These are phyloP conservation scores for Microcyclosporella mali DNA, from an alignment of 2,329 filamentous ascomycete species.

Conservation along the genomic window DNA sequence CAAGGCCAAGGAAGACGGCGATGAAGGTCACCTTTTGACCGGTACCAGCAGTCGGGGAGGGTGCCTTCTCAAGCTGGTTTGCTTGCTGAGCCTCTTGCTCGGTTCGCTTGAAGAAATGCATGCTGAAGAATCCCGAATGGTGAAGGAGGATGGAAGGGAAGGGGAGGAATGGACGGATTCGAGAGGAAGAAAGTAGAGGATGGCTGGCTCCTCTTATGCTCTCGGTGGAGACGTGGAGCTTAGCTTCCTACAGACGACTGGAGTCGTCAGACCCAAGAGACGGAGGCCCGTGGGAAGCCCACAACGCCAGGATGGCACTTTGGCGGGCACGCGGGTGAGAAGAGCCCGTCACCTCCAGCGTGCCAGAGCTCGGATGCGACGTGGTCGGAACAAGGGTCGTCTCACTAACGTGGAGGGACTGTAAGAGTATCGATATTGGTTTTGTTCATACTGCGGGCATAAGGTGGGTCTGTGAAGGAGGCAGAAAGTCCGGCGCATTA, in stretches of 20 bases:
- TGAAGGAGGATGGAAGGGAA: slow-evolving; percentile 2
- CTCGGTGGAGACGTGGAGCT: slow-evolving; percentile 1
- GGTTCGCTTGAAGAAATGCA: slow-evolving; percentile 31
- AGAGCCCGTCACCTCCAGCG: slow-evolving; percentile 12
- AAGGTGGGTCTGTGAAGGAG: slow-evolving; percentile 4
- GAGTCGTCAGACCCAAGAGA: slow-evolving; percentile 15
- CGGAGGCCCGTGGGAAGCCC: slow-evolving; percentile 18
- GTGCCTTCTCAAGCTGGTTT: slow-evolving; percentile 27
- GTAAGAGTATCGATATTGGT: too few relatives aligned
- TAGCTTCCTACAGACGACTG: slow-evolving; percentile 5
- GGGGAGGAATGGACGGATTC: too few relatives aligned
- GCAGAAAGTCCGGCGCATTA: too few relatives aligned
- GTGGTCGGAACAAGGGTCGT: slow-evolving; percentile 11
- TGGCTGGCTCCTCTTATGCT: slow-evolving; percentile 7
- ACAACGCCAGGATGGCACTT: slow-evolving; percentile 11
- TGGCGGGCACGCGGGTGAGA: slow-evolving; percentile 11
- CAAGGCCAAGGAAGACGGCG: slow-evolving; percentile 49
- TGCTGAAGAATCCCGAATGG: slow-evolving; percentile 15
- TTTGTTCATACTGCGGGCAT: not conserved
- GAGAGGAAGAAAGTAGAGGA: slow-evolving; percentile 3
- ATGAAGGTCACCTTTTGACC: slow-evolving; percentile 29
- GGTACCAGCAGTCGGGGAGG: slow-evolving; percentile 15
- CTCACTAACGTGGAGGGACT: not conserved
- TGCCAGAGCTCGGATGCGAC: slow-evolving; percentile 9
- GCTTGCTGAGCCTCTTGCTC: slow-evolving; percentile 28